phyloP scores from a whole-genome alignment of 2,329 filamentous ascomycete genomes.

The Botrytis hyacinthi region DNA sequence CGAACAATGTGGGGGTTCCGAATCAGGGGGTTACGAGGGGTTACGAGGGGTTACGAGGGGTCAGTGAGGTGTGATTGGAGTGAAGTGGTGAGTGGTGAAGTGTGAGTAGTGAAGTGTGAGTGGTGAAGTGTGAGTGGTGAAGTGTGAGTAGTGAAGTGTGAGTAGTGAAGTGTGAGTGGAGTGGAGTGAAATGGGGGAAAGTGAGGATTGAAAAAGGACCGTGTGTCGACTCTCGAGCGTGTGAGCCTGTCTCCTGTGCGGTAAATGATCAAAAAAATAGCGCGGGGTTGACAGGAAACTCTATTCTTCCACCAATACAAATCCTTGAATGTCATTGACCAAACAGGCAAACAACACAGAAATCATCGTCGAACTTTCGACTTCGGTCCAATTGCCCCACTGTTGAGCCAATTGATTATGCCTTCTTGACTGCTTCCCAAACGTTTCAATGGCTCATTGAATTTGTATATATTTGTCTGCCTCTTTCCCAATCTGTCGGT shows the following conservation, averaged over 20 bases:
- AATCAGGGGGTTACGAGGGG: not conserved
- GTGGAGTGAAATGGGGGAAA: not conserved
- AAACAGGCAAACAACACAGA: not conserved
- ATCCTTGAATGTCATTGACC: not conserved
- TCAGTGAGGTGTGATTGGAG: not conserved
- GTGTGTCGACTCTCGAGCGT: not conserved
- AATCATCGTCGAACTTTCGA: not conserved
- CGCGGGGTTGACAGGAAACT: slow-evolving; percentile 12
- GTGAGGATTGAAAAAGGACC: not conserved
- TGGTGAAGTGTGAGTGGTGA: too few species aligned
- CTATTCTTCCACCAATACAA: slow-evolving; percentile 14
- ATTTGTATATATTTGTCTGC: slow-evolving; percentile 11
- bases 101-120: too few species aligned
- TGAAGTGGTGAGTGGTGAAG: too few species aligned
- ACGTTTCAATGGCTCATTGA: not conserved
- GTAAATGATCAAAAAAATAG: slow-evolving; percentile 12
- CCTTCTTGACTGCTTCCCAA: not conserved
- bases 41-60: not conserved
- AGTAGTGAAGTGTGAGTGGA: not conserved
- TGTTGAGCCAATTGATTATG: not conserved
- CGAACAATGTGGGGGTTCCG: slow-evolving; percentile 8
- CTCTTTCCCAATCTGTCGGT: not conserved
- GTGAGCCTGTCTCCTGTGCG: not conserved
- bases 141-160: too few species aligned
- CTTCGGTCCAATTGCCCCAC: slow-evolving; percentile 2